These are phyloP conservation scores for Byssoonygena ceratinophila DNA, from an alignment of 2,329 filamentous ascomycete species.

Conservation along the genomic window DNA sequence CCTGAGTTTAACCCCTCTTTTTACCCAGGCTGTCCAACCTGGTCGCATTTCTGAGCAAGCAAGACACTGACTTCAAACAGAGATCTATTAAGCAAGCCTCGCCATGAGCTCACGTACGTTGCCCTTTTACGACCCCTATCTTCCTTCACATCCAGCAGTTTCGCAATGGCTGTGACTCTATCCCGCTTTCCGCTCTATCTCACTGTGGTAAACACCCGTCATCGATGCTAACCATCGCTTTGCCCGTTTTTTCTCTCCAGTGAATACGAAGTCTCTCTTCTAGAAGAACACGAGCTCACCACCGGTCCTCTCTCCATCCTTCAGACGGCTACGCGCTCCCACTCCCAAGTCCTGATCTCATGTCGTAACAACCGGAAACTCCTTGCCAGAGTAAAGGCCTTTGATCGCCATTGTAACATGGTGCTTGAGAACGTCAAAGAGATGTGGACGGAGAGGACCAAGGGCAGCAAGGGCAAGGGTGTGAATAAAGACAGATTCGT, in stretches of 20 bases:
- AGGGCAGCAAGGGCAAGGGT: conserved; percentile 78
- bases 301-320: conserved; percentile 81
- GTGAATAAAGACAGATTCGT: conserved; percentile 98
- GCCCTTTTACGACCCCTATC: conserved; percentile 12
- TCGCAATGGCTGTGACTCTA: not conserved
- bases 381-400: conserved; percentile 92
- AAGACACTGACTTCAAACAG: conserved; percentile 39
- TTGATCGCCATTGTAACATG: conserved; percentile 99
- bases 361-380: conserved; percentile 98
- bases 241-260: conserved; percentile 39
- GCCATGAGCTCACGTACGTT: conserved; percentile 79
- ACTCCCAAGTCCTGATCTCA: conserved; percentile 92
- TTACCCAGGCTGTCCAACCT: not conserved
- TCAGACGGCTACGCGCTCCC: conserved; percentile 87
- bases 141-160: not conserved
- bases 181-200: not conserved
- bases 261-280: conserved; percentile 79
- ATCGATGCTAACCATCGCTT: conserved; percentile 10
- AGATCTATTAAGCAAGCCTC: conserved; percentile 80
- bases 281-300: conserved; percentile 70
- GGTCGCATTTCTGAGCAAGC: conserved; percentile 3
- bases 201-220: not conserved
- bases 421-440: conserved; percentile 94
- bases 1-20: conserved; percentile 10
- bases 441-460: conserved; percentile 97